Evolutionary conservation across 2,329 filamentous ascomycete species (phyloP).

Genomic region (Phyllachora maydis): DNA sequence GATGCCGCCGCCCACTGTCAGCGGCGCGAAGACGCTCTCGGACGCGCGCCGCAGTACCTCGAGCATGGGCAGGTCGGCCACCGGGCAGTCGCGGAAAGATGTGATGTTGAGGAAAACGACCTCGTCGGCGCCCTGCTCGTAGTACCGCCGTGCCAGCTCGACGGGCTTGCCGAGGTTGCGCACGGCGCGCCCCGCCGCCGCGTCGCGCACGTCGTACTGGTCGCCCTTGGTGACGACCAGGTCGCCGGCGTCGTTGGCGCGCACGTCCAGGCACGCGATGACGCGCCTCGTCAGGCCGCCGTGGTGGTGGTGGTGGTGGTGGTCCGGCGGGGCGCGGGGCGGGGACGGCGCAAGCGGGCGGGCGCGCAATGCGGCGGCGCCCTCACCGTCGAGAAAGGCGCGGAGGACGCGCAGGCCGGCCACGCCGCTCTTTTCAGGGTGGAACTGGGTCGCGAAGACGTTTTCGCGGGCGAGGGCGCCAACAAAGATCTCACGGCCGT

Average conservation of each 20-base stretch:
- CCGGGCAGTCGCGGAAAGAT: slow-evolving; percentile 83
- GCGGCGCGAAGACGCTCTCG: slow-evolving; percentile 81
- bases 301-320: too few species aligned
- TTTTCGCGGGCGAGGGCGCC: slow-evolving; percentile 76
- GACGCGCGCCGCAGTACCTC: slow-evolving; percentile 77
- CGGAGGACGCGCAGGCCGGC: slow-evolving; percentile 70
- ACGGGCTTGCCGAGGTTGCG: slow-evolving; percentile 94
- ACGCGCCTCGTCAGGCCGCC: slow-evolving; percentile 79
- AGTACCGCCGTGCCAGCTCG: slow-evolving; percentile 83
- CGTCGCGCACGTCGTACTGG: slow-evolving; percentile 95
- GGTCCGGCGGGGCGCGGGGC: slow-evolving; percentile 4
- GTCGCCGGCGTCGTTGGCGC: slow-evolving; percentile 83
- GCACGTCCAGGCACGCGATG: slow-evolving; percentile 90
- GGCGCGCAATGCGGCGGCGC: slow-evolving; percentile 26
- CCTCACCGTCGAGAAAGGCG: slow-evolving; percentile 63
- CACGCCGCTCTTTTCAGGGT: slow-evolving; percentile 89
- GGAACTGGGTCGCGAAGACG: slow-evolving; percentile 83
- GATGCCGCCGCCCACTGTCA: slow-evolving; percentile 92
- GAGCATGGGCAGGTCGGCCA: slow-evolving; percentile 88
- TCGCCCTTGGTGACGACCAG: slow-evolving; percentile 96
- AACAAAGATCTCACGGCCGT: slow-evolving; percentile 77
- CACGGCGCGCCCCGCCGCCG: slow-evolving; percentile 44
- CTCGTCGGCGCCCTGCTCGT: slow-evolving; percentile 91
- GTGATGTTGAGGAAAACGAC: slow-evolving; percentile 98
- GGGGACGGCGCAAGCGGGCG: slow-evolving; percentile 5